A percentile compares a stretch with the other conserved stretches of the same genome.
These are phyloP conservation scores for Aaosphaeria pasadenensis DNA, from an alignment of 2,329 filamentous ascomycete species.

Conservation along the genomic window DNA sequence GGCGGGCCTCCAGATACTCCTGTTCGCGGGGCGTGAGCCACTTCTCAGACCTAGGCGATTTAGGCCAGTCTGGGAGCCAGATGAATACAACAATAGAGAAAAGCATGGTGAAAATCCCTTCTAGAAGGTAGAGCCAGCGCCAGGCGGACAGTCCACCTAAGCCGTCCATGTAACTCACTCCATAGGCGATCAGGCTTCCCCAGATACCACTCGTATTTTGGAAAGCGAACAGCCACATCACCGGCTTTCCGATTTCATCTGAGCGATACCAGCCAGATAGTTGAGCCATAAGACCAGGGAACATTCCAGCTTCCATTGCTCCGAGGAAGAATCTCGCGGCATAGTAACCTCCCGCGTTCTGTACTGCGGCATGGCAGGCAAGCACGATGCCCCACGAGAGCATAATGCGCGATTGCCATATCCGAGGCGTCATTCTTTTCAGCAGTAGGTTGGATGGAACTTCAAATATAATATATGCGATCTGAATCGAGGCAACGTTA, in stretches of 20 bases:
- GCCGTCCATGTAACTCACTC: conserved; percentile 6
- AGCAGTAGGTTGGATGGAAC: conserved; percentile 35
- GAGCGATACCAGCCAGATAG: conserved; percentile 60
- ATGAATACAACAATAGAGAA: conserved; percentile 35
- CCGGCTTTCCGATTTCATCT: conserved; percentile 35
- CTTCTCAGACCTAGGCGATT: conserved; percentile 28
- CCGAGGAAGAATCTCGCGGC: conserved; percentile 39
- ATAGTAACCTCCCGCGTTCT: conserved; percentile 45
- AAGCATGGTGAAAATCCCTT: conserved; percentile 41
- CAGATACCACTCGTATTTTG: conserved; percentile 27
- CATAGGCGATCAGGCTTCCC: conserved; percentile 17
- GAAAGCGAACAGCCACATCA: conserved; percentile 32
- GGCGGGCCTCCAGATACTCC: conserved; percentile 36
- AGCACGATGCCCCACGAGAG: conserved; percentile 20
- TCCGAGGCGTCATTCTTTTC: conserved; percentile 33
- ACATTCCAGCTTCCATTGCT: conserved; percentile 22
- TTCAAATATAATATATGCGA: conserved; percentile 21
- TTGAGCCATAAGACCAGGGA: conserved; percentile 43
- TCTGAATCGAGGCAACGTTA: conserved; percentile 1
- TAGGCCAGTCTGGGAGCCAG: conserved; percentile 44
- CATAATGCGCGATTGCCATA: conserved; percentile 32
- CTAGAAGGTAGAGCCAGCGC: conserved; percentile 40
- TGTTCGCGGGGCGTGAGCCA: conserved; percentile 39
- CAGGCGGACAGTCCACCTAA: conserved; percentile 5
- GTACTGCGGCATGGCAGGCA: conserved; percentile 37